Base-by-base conservation (phyloP, 1,284 basidiomycete genomes). In the Peniophora sp. region DNA sequence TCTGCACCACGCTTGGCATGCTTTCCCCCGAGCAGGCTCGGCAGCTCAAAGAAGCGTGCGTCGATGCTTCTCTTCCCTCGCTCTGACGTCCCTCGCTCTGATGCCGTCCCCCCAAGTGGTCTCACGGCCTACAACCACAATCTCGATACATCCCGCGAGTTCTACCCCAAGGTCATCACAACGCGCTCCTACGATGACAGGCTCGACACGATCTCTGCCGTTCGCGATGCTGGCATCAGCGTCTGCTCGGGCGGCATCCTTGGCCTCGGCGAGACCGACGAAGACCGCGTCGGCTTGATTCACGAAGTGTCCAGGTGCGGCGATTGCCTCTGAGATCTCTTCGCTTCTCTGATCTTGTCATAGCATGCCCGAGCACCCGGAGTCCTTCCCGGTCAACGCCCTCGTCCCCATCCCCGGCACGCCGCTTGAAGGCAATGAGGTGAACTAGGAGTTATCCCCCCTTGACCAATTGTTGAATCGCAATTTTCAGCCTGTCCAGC, bases 81-180 rank as follows among this genome's bases (percentile, higher is more conserved):
- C 50, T 55, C 49, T 45, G 46, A 39, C 46, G 11, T 18, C 34
- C 6, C 43, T 47, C 27, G 43, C 5, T 42, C 45, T 51, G 36
- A 42, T 47, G 32, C 14, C 20, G 35, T 34, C 52, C 41, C 45
- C 51, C 46, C 34, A 59, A 89, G 86, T 42, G 96, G 96, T 41
- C 70, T 98, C 61, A 97, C 94, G 42, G 96, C 96, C 1, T 98
- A 99, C 73, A 99, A 98, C 68, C 96, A 99, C 70, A 99, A 99
- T 69, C 81, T 99, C 52, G 96, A 99, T 70, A 99, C 96, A 1
- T 97, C 94, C 39, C 79, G 96, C 57, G 96, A 99, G 70, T 97
- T 90, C 70, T 98, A 98, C 67, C 94, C 94, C 36, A 76, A 91
- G 74, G 92, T 97, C 50, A 97, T 98, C 67, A 97, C 94, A 2